Base-by-base conservation (phyloP, 2,329 filamentous ascomycete genomes). In the Tricladium varicosporioides region DNA sequence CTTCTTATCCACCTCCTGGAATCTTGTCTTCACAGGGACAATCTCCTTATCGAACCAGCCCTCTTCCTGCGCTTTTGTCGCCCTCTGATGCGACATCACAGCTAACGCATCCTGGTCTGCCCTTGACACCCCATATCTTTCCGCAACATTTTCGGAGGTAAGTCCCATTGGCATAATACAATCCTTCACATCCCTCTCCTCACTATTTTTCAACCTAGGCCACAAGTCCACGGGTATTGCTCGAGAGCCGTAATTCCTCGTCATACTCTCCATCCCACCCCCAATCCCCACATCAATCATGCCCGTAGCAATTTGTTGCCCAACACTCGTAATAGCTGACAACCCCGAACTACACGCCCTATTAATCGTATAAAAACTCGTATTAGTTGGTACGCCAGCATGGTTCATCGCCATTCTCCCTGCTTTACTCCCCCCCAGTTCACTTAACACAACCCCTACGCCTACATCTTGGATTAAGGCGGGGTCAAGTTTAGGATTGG, bases 201-300 rank as follows among this genome's bases (percentile, higher is more conserved):
- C 73, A 2, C 81, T 85, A 1, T 87, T 81, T 65, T 78, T 83
- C 59, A 96, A 75, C 51, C 82, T 85, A 0, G 88, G 85, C 91
- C 91, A 96, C 10, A 91, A 74, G 61, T 91, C 83, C 0, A 85
- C 86, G 0, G 92, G 92, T 45, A 97, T 94, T n/a, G 92, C 92
- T 56, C 85, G 79, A 22, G 79, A 84, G 51, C 87, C 92, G 74
- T 97, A 97, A 75, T 96, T 96, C 63, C 88, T 78, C 62, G 91
- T 96, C 92, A 97, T 97, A 75, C 88, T 93, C 81, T 97, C 92
- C 89, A 95, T 96, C 31, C 92, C 92, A 1, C 89, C 92, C 9
- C 86, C 92, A 60, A 97, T 84, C 58, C 91, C 92, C 0, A 81
- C 78, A 60, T 86, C 82, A 51, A 93, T 88, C 65, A 83, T 81